These are phyloP conservation scores for Colletotrichum godetiae DNA, from an alignment of 2,329 filamentous ascomycete species.

Conservation along the genomic window DNA sequence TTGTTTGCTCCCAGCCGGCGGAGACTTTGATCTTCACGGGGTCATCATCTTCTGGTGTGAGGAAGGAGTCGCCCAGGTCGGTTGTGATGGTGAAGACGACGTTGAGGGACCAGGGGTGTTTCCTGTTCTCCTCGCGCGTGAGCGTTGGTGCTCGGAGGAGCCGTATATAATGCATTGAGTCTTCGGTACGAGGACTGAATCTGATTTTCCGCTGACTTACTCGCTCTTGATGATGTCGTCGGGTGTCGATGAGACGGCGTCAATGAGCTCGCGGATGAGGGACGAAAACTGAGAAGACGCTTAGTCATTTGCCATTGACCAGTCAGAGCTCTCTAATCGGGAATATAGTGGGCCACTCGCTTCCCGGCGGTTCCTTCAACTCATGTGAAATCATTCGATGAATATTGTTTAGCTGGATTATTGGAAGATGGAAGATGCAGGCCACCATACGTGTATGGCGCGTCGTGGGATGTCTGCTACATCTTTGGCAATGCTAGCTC, in stretches of 20 bases:
- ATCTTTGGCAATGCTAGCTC: too few species aligned
- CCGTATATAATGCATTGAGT: constrained; percentile 67
- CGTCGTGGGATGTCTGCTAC: accelerated
- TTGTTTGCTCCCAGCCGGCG: constrained; percentile 39
- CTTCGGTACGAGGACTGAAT: too few species aligned
- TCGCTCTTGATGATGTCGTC: not conserved
- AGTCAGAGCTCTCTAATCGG: not conserved
- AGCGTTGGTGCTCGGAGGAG: constrained; percentile 61
- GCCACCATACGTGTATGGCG: too few species aligned
- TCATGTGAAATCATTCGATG: too few species aligned
- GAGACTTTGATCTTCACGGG: constrained; percentile 56
- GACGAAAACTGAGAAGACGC: not conserved
- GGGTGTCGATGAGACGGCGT: not conserved
- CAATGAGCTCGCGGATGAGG: not conserved
- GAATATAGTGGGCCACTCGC: not conserved
- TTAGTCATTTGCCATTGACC: not conserved
- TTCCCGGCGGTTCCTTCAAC: not conserved
- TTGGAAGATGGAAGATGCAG: accelerated
- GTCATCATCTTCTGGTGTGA: constrained; percentile 51
- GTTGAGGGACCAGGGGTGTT: constrained; percentile 45
- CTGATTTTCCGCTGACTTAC: not conserved
- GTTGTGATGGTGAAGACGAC: constrained; percentile 67
- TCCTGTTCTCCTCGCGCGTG: constrained; percentile 38
- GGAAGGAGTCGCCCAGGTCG: constrained; percentile 67
- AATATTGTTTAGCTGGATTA: too few species aligned